Conservation (phyloP, 352 stramenopile genomes). For the Lagenidium giganteum region DNA sequence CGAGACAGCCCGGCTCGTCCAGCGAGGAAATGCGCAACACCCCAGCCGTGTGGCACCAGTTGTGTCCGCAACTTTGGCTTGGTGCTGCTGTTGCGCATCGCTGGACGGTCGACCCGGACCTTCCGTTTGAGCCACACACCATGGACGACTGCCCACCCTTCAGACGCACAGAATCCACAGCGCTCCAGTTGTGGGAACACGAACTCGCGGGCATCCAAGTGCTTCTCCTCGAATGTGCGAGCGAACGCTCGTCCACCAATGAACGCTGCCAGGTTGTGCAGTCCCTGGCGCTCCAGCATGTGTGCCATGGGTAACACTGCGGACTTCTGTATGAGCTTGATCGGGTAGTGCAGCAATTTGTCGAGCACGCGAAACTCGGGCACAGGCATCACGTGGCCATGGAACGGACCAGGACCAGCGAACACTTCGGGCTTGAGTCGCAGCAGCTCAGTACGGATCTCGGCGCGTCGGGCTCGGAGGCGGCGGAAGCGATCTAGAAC, state of each 20-base stretch:
- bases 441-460: slow-evolving; percentile 47
- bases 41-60: slow-evolving; percentile 69
- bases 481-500: slow-evolving; percentile 50
- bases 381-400: slow-evolving; percentile 36
- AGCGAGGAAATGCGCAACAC: slow-evolving; percentile 67
- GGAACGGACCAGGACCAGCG: slow-evolving; percentile 30
- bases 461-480: slow-evolving; percentile 35
- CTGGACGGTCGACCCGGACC: slow-evolving; percentile 15
- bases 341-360: slow-evolving; percentile 54
- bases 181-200: slow-evolving; percentile 52
- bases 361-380: slow-evolving; percentile 54
- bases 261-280: slow-evolving; percentile 42
- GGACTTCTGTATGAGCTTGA: slow-evolving; percentile 45
- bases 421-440: slow-evolving; percentile 44
- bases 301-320: slow-evolving; percentile 46
- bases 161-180: slow-evolving; percentile 55
- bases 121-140: slow-evolving; percentile 58
- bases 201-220: slow-evolving; percentile 38
- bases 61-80: slow-evolving; percentile 14
- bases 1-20: slow-evolving; percentile 24
- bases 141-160: slow-evolving; percentile 76
- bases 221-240: slow-evolving; percentile 62
- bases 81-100: slow-evolving; percentile 12
- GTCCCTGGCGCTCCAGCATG: slow-evolving; percentile 43
- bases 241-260: slow-evolving; percentile 63